Conservation (phyloP, 257 asterid genomes). For the Oldenlandia corymbosa region DNA sequence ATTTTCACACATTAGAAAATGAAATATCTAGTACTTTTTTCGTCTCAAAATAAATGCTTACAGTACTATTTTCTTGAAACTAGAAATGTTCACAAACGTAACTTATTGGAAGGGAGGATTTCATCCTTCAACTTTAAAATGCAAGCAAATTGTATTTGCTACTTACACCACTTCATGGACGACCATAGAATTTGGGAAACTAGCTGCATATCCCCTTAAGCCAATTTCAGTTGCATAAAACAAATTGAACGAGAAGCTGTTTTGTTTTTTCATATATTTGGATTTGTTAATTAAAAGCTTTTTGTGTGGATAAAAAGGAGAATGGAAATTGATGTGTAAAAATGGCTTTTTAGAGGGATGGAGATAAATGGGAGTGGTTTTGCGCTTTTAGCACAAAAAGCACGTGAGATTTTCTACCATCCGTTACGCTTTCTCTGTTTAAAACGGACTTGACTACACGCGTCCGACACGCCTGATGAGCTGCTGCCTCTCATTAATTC, state of each 20-base stretch:
- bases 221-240: not conserved
- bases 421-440: conserved; percentile 17
- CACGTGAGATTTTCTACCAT: conserved; percentile 5
- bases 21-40: too few species aligned
- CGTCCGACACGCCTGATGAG: not conserved
- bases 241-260: not conserved
- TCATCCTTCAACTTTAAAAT: too few species aligned
- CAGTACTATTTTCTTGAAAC: too few species aligned
- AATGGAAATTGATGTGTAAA: conserved; percentile 16
- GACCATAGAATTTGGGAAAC: not conserved
- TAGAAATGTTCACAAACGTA: too few species aligned
- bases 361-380: conserved; percentile 12
- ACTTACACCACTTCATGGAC: not conserved
- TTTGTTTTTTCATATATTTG: not conserved
- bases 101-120: too few species aligned
- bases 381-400: conserved; percentile 13
- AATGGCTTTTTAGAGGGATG: conserved; percentile 7
- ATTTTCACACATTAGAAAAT: too few species aligned
- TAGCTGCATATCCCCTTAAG: not conserved
- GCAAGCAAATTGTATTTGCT: too few species aligned
- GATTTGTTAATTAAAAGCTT: not conserved
- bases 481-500: not conserved
- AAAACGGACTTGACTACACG: conserved; percentile 12
- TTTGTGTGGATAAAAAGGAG: not conserved
- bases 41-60: too few species aligned